phyloP scores from a whole-genome alignment of 1,284 basidiomycete species.

The Austroboletus sp. region DNA sequence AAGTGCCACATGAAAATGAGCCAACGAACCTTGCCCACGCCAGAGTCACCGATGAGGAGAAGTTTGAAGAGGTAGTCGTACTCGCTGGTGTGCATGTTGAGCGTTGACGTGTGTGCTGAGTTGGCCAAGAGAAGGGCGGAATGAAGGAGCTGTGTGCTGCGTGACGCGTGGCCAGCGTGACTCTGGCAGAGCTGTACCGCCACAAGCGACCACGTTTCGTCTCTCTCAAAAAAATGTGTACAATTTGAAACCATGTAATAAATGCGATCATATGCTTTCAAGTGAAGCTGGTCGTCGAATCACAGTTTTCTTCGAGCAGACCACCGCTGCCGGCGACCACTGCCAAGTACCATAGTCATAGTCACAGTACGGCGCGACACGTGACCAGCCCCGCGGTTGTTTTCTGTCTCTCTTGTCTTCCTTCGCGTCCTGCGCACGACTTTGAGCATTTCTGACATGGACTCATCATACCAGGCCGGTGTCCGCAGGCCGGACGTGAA shows the following conservation, averaged over 20 bases:
- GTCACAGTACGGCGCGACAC: constrained; percentile 3
- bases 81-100: constrained; percentile 79
- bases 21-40: constrained; percentile 87
- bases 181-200: constrained; percentile 22
- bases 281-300: too few species aligned
- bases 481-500: constrained; percentile 68
- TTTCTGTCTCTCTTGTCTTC: background rate
- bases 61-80: constrained; percentile 99
- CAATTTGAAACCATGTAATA: too few species aligned
- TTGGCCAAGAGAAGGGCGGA: constrained; percentile 26
- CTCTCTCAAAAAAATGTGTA: constrained; percentile 2
- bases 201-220: constrained; percentile 11
- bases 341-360: too few species aligned
- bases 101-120: constrained; percentile 17
- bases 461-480: constrained; percentile 22
- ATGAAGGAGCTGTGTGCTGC: constrained; percentile 34
- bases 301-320: too few species aligned
- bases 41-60: constrained; percentile 86
- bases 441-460: constrained; percentile 13
- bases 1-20: constrained; percentile 32
- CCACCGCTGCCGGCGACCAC: too few species aligned
- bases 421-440: background rate
- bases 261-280: too few species aligned
- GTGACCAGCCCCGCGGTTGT: constrained; percentile 14
- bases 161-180: constrained; percentile 37